phyloP scores from a whole-genome alignment of 2,329 filamentous ascomycete species.

The Monosporascus sp. region DNA sequence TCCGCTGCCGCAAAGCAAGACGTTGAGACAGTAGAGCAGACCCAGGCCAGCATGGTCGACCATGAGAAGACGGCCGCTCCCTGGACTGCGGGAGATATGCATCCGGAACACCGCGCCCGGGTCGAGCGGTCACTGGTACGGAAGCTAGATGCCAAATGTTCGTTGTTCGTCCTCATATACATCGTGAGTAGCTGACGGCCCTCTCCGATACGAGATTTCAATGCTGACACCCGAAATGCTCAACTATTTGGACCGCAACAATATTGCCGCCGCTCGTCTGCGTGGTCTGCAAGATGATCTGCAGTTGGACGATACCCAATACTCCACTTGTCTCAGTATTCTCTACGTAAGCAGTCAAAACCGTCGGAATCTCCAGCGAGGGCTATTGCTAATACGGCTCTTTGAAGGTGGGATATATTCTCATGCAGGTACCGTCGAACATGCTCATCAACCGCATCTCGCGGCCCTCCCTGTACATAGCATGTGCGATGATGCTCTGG shows the following conservation, averaged over 20 bases:
- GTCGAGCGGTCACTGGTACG: constrained; percentile 63
- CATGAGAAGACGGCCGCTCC: neutral
- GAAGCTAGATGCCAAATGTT: constrained; percentile 66
- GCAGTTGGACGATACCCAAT: constrained; percentile 51
- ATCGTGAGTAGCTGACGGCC: constrained; percentile 33
- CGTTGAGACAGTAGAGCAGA: constrained; percentile 16
- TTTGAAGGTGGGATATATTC: constrained; percentile 49
- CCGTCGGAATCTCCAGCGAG: no score
- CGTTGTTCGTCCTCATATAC: constrained; percentile 67
- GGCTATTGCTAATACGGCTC: neutral
- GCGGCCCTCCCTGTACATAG: constrained; percentile 47
- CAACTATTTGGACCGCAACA: constrained; percentile 67
- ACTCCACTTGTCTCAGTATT: constrained; percentile 59
- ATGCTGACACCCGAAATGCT: constrained; percentile 25
- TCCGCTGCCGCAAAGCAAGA: constrained; percentile 10
- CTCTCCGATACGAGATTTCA: neutral
- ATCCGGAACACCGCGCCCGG: constrained; percentile 43
- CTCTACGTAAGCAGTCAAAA: constrained; percentile 41
- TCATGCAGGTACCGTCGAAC: constrained; percentile 58
- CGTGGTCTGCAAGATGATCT: constrained; percentile 57
- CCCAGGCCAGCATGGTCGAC: neutral
- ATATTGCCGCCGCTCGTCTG: constrained; percentile 62
- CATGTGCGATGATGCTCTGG: constrained; percentile 52
- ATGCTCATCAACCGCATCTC: constrained; percentile 51
- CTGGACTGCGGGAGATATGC: constrained; percentile 18